phyloP scores from a whole-genome alignment of 805 yeast species.

The Hanseniaspora singularis region DNA sequence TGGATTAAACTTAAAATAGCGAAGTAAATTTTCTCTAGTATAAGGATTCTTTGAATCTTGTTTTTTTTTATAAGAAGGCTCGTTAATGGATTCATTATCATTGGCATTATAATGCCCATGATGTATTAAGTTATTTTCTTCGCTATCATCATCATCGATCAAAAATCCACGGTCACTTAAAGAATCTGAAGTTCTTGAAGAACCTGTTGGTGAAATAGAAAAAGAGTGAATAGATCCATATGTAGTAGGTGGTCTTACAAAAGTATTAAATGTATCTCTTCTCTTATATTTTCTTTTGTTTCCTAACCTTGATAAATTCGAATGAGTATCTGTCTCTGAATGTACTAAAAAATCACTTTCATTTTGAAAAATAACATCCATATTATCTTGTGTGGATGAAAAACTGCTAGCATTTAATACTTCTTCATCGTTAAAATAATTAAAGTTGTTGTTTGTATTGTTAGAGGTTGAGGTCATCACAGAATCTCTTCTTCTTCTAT shows the following conservation, averaged over 20 bases:
- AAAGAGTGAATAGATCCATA: slow-evolving; percentile 25
- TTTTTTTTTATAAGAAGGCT: no score
- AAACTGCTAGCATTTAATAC: slow-evolving; percentile 76
- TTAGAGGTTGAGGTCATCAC: background rate
- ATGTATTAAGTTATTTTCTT: slow-evolving; percentile 25
- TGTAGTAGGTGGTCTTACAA: slow-evolving; percentile 14
- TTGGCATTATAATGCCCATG: slow-evolving; percentile 22
- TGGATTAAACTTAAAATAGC: slow-evolving; percentile 22
- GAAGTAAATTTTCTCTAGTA: slow-evolving; percentile 8
- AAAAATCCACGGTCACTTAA: slow-evolving; percentile 20
- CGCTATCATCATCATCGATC: slow-evolving; percentile 25
- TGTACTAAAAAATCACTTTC: slow-evolving; percentile 8
- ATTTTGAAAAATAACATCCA: slow-evolving; percentile 32
- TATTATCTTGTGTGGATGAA: slow-evolving; percentile 59
- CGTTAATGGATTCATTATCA: background rate
- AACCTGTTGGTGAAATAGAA: slow-evolving; percentile 17
- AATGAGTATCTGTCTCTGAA: slow-evolving; percentile 8
- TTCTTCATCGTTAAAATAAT: slow-evolving; percentile 72
- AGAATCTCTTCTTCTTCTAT: slow-evolving; percentile 12
- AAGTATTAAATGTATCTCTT: slow-evolving; percentile 12
- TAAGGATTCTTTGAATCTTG: background rate
- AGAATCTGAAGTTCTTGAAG: slow-evolving; percentile 24
- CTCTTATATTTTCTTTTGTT: slow-evolving; percentile 6
- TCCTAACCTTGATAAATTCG: background rate
- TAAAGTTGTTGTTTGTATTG: slow-evolving; percentile 32